Percentiles rank a stretch among this genome's conserved stretches.
phyloP scores from a whole-genome alignment of 495 filamentous ascomycete genomes.

The Chaetomium cochliodes region DNA sequence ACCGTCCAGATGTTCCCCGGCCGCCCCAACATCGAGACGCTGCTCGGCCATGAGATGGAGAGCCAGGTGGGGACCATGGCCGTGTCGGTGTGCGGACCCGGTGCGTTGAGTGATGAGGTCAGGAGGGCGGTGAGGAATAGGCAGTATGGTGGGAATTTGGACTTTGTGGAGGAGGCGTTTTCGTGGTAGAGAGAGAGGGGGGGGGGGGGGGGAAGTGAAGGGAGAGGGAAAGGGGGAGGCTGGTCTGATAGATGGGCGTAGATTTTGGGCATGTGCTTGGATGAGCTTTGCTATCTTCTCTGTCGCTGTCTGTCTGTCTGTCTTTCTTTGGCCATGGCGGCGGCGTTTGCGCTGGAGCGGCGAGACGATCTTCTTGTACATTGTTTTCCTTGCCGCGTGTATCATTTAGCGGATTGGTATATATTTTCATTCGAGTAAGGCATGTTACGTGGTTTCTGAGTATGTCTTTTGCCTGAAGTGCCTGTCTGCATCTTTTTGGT shows the following conservation, averaged over 20 bases:
- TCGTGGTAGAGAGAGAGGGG: slow-evolving; percentile 60
- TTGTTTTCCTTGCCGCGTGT: slow-evolving; percentile 9
- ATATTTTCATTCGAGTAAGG: slow-evolving; percentile 8
- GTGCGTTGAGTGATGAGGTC: slow-evolving; percentile 86
- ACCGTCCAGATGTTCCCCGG: slow-evolving; percentile 85
- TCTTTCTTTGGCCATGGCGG: slow-evolving; percentile 2
- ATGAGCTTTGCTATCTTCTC: neutral
- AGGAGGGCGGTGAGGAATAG: slow-evolving; percentile 65
- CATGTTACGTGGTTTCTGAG: neutral
- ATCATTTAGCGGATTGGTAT: slow-evolving; percentile 9
- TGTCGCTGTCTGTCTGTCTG: neutral
- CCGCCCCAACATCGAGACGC: slow-evolving; percentile 60
- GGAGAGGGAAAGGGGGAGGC: neutral
- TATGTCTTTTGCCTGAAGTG: neutral
- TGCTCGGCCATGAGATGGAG: slow-evolving; percentile 77
- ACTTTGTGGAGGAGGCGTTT: slow-evolving; percentile 95
- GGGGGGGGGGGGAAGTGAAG: neutral
- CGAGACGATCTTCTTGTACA: slow-evolving; percentile 16
- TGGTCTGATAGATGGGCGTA: no score
- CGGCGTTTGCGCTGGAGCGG: neutral
- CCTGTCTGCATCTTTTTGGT: neutral
- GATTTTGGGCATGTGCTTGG: neutral
- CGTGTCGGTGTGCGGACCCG: slow-evolving; percentile 87
- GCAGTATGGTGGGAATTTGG: slow-evolving; percentile 65
- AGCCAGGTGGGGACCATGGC: slow-evolving; percentile 75